A percentile compares a stretch with the other conserved stretches of the same genome.
Conservation (phyloP, 169 alveolate species). For the Fabrea salina region DNA sequence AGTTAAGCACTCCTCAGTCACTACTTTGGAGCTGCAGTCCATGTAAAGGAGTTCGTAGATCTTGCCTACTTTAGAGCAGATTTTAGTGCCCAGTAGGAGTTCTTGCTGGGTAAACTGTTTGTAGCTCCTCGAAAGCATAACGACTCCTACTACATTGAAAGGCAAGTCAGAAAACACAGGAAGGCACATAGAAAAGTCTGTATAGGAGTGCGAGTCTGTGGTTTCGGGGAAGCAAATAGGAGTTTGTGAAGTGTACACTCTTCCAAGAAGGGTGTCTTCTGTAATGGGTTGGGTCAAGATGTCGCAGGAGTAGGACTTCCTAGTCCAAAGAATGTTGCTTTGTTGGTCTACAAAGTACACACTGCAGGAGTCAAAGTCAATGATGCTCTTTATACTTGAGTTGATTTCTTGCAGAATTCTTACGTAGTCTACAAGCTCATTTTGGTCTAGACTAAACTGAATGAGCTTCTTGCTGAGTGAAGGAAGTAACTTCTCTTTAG, state of each 20-base stretch:
- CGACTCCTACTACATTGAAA: no score
- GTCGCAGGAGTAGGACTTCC: slow-evolving; percentile 1
- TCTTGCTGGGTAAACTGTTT: not conserved
- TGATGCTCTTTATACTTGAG: not conserved
- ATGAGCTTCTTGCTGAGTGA: no score
- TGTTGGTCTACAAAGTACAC: not conserved
- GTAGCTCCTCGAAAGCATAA: not conserved
- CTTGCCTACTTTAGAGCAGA: not conserved
- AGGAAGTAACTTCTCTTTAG: no score
- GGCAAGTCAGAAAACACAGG: no score
- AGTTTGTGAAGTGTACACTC: not conserved
- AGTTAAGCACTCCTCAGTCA: no score
- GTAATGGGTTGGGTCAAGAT: not conserved
- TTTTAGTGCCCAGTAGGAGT: not conserved
- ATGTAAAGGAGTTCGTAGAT: no score
- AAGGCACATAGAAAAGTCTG: no score
- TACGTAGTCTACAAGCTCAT: not conserved
- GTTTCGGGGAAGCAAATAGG: not conserved
- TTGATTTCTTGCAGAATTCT: not conserved
- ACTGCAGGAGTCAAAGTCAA: not conserved
- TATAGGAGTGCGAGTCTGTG: not conserved
- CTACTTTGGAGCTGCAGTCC: no score
- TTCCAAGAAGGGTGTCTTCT: slow-evolving; percentile 1
- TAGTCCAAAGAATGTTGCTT: not conserved
- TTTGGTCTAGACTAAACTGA: not conserved